A percentile compares a stretch with the other conserved stretches of the same genome.
Evolutionary conservation across 495 filamentous ascomycete genomes (phyloP).

Genomic region (Hypoxylon subgilvum): DNA sequence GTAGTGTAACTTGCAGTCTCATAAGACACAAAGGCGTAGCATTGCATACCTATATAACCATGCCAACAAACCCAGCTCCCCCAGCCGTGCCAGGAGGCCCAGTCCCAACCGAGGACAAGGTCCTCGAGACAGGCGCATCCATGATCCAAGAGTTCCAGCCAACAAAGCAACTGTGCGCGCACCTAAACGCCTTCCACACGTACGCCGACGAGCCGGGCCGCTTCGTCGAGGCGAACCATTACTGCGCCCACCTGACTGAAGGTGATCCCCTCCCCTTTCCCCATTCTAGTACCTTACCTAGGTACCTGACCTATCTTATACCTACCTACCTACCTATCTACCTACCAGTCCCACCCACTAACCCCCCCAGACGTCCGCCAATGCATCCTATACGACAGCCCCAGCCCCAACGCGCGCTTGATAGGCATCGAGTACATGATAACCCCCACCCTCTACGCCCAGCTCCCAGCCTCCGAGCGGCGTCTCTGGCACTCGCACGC

Average conservation of each 20-base stretch:
- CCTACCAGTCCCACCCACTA: not conserved
- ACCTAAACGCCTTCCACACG: slow-evolving; percentile 84
- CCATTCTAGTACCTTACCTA: not conserved
- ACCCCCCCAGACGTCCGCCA: slow-evolving; percentile 60
- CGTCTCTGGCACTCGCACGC: slow-evolving; percentile 82
- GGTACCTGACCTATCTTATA: not conserved
- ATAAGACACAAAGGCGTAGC: too few relatives aligned
- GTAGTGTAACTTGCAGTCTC: too few relatives aligned
- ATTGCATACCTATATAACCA: slow-evolving; percentile 8
- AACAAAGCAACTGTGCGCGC: slow-evolving; percentile 77
- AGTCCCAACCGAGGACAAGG: slow-evolving; percentile 26
- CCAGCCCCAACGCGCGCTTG: slow-evolving; percentile 68
- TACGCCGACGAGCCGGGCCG: slow-evolving; percentile 73
- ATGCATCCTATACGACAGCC: slow-evolving; percentile 84
- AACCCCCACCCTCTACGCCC: slow-evolving; percentile 68
- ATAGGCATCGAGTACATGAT: slow-evolving; percentile 97
- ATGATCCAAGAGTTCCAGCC: slow-evolving; percentile 66
- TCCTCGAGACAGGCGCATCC: slow-evolving; percentile 42
- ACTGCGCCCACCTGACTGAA: slow-evolving; percentile 80
- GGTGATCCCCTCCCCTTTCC: slow-evolving; percentile 41
- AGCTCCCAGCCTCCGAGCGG: slow-evolving; percentile 68
- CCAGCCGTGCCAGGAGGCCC: slow-evolving; percentile 31
- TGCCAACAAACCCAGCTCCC: slow-evolving; percentile 15
- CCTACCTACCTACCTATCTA: not conserved
- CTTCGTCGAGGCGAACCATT: slow-evolving; percentile 81